A percentile compares a stretch with the other conserved stretches of the same genome.
Conservation (phyloP, 208 protist genomes). For the Vickermania ingenoplastis region DNA sequence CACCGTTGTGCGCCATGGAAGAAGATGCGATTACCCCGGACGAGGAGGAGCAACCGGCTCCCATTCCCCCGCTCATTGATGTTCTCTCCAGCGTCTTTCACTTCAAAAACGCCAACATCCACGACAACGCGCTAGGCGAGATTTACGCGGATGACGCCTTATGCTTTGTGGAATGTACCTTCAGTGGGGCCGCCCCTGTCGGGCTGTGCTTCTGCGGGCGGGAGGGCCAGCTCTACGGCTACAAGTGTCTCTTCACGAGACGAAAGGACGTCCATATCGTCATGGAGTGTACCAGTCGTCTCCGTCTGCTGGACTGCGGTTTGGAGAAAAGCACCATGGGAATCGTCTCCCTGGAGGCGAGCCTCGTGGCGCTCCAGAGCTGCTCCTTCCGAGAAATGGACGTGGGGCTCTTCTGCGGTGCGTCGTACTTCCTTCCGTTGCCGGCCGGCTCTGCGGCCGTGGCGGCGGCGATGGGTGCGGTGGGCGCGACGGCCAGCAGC, state of each 20-base stretch:
- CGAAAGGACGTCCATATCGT: neutral
- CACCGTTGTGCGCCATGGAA: neutral
- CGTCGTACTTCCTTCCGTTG: neutral
- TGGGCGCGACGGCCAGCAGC: neutral
- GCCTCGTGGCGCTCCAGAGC: neutral
- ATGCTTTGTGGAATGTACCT: conserved; percentile 3
- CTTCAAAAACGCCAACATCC: neutral
- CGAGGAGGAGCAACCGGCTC: neutral
- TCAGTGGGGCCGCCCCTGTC: neutral
- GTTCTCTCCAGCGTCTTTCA: neutral
- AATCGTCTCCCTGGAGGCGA: neutral
- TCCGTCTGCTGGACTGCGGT: neutral
- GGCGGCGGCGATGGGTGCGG: neutral
- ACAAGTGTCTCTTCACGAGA: neutral
- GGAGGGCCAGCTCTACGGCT: neutral
- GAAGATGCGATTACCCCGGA: neutral
- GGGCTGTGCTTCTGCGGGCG: neutral
- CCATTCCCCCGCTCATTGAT: neutral
- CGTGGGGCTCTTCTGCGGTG: neutral
- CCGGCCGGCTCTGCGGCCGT: neutral
- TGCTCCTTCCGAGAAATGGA: conserved; percentile 2
- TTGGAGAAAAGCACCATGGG: conserved; percentile 3
- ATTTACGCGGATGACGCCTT: neutral
- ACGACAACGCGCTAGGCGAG: neutral
- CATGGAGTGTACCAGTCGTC: neutral